A percentile compares a stretch with the other conserved stretches of the same genome.
Conservation (phyloP, 192 early-diverging fungal species). For the Umbelopsis isabellina region DNA sequence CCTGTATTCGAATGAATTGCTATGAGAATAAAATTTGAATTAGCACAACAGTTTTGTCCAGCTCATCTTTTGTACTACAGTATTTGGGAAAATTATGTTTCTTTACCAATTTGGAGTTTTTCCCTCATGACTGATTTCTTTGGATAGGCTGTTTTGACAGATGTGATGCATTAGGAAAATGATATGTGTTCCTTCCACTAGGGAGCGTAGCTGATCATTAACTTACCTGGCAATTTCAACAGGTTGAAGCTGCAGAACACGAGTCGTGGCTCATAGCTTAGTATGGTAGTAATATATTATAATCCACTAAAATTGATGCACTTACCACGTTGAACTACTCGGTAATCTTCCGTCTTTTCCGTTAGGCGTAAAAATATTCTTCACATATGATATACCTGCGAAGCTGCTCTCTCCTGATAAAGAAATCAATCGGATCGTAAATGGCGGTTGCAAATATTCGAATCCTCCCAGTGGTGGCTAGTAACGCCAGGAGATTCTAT, state of each 20-base stretch:
- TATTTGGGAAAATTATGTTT: neutral
- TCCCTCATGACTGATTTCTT: conserved; percentile 53
- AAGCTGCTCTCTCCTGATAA: conserved; percentile 38
- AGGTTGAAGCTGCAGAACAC: conserved; percentile 48
- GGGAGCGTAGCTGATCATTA: conserved; percentile 2
- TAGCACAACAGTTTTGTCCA: neutral
- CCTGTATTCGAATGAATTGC: conserved; percentile 71
- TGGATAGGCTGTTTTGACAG: conserved; percentile 40
- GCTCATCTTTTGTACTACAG: neutral
- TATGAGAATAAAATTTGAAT: conserved; percentile 16
- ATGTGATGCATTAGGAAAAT: conserved; percentile 35
- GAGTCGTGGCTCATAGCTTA: neutral
- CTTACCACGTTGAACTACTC: conserved; percentile 54
- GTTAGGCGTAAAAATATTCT: conserved; percentile 54
- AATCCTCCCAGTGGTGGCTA: conserved; percentile 68
- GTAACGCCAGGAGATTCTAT: neutral
- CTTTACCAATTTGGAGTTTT: conserved; percentile 65
- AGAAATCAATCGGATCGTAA: conserved; percentile 58
- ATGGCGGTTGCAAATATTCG: conserved; percentile 57
- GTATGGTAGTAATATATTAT: neutral
- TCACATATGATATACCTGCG: conserved; percentile 44
- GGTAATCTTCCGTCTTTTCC: conserved; percentile 65
- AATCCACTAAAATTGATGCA: neutral
- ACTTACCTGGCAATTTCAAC: conserved; percentile 65
- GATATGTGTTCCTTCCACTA: neutral